Percentiles rank a stretch among this genome's conserved stretches.
phyloP scores from a whole-genome alignment of 2,329 filamentous ascomycete species.

The Phaeoacremonium minimum region DNA sequence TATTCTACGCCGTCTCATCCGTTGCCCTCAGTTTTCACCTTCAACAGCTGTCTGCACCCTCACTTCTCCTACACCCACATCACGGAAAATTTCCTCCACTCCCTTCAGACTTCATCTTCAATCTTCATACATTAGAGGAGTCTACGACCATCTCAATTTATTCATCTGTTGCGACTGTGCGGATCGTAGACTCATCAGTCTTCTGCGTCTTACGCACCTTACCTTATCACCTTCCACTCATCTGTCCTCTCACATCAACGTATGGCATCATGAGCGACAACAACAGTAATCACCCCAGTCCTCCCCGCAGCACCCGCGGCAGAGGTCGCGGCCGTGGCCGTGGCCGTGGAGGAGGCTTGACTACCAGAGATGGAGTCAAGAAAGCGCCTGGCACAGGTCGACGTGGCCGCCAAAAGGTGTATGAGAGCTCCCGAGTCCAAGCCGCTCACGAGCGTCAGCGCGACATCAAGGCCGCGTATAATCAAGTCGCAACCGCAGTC shows the following conservation, averaged over 20 bases:
- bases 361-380: conserved; percentile 9
- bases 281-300: conserved; percentile 10
- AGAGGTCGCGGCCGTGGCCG: conserved; percentile 9
- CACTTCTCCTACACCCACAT: too few relatives aligned
- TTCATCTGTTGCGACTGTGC: too few relatives aligned
- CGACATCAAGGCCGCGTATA: conserved; percentile 61
- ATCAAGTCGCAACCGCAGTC: conserved; percentile 56
- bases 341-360: conserved; percentile 7
- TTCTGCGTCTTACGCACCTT: too few relatives aligned
- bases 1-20: too few relatives aligned
- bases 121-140: too few relatives aligned
- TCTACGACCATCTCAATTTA: too few relatives aligned
- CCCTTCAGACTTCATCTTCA: too few relatives aligned
- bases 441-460: conserved; percentile 60
- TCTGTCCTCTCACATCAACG: conserved; percentile 3
- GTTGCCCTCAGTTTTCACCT: too few relatives aligned
- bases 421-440: conserved; percentile 49
- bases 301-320: conserved; percentile 7
- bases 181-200: too few relatives aligned
- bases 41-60: too few relatives aligned
- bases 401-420: conserved; percentile 51
- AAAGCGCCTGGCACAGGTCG: conserved; percentile 7
- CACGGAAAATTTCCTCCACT: too few relatives aligned
- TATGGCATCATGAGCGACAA: conserved; percentile 13
- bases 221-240: conserved; percentile 6